Percentiles rank a stretch among this genome's conserved stretches.
Conservation (phyloP, 257 asterid genomes). For the Solanum rostratum region DNA sequence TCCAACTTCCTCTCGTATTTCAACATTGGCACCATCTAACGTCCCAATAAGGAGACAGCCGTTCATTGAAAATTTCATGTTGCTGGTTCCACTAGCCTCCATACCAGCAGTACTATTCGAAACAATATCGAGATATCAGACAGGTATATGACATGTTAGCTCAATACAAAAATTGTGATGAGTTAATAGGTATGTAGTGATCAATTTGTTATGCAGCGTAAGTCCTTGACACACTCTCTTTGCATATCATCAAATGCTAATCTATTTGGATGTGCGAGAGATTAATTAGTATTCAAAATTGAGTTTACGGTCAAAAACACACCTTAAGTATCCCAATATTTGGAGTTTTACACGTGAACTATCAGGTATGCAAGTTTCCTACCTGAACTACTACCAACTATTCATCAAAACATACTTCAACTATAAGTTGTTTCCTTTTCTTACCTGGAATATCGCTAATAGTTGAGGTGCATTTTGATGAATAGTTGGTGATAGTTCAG, state of each 20-base stretch:
- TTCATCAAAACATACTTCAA: too few species aligned
- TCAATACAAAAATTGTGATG: background rate
- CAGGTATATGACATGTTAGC: background rate
- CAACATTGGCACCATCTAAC: conserved; percentile 83
- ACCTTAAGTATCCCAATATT: too few species aligned
- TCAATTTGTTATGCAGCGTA: background rate
- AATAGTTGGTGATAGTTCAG: too few species aligned
- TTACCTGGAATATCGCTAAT: too few species aligned
- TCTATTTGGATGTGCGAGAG: background rate
- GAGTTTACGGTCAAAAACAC: too few species aligned
- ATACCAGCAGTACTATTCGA: conserved; percentile 68
- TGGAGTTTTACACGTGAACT: too few species aligned
- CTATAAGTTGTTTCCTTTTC: too few species aligned
- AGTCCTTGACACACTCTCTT: background rate
- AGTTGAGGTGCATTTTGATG: too few species aligned
- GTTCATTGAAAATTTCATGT: conserved; percentile 86
- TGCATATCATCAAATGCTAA: background rate
- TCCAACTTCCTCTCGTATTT: conserved; percentile 80
- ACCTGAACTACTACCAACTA: too few species aligned
- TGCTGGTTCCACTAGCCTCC: conserved; percentile 97
- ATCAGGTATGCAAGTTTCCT: too few species aligned
- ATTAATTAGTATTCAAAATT: background rate
- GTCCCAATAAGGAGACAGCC: conserved; percentile 88
- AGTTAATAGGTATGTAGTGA: background rate
- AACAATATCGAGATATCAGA: background rate